Evolutionary conservation across 495 filamentous ascomycete genomes (phyloP).

Genomic region (Daldinia loculata): DNA sequence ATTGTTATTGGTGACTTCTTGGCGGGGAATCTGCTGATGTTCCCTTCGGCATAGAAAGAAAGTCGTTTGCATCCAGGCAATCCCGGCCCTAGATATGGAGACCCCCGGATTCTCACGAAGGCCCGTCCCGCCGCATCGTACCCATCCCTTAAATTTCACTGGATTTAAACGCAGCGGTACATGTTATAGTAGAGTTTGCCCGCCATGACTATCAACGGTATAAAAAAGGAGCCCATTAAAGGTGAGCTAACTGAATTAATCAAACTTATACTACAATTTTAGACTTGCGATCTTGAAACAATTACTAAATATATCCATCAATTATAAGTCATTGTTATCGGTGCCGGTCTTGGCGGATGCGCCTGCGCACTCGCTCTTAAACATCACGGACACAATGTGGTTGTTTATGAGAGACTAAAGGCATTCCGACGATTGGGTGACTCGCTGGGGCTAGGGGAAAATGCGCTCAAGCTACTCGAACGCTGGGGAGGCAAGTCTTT

Average conservation of each 20-base stretch:
- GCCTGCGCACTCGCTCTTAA: constrained; percentile 61
- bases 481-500: constrained; percentile 58
- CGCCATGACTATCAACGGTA: constrained; percentile 25
- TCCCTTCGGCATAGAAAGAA: constrained; percentile 11
- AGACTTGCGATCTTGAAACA: neutral
- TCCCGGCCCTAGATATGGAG: constrained; percentile 20
- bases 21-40: constrained; percentile 10
- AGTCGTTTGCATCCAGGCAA: neutral
- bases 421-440: constrained; percentile 61
- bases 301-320: constrained; percentile 13
- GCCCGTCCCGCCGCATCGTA: constrained; percentile 2
- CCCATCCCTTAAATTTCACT: neutral
- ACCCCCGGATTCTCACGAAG: neutral
- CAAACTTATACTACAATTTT: neutral
- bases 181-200: neutral
- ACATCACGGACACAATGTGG: constrained; percentile 60
- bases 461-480: constrained; percentile 59
- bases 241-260: constrained; percentile 18
- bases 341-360: constrained; percentile 65
- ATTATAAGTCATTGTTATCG: constrained; percentile 58
- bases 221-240: constrained; percentile 36
- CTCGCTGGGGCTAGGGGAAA: constrained; percentile 60
- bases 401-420: constrained; percentile 59
- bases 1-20: constrained; percentile 8
- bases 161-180: neutral